Base-by-base conservation (phyloP, 768 basidiomycete genomes). In the Mrakia blollopis region DNA sequence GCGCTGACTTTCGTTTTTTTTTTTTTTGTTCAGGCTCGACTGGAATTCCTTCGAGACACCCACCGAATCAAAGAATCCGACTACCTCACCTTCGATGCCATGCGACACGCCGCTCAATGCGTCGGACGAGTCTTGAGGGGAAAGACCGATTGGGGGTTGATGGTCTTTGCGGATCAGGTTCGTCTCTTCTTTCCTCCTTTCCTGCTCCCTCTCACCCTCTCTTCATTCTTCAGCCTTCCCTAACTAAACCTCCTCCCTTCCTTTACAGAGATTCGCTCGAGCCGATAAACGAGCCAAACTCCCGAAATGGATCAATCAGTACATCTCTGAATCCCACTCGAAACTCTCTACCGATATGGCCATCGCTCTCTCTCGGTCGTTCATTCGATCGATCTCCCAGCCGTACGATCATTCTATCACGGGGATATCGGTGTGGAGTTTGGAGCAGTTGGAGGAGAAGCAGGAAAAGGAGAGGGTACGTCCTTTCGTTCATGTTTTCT, bases 161-260 rank as follows among this genome's bases (percentile, higher is more conserved):
- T 99, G 97, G 90, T 98, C 16, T 99, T 99, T 83, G 97, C 97
- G 0, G 97, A 99, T 84, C 97, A 96, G 89, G 97, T 94, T 50
- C 73, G 80, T 77, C 28, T 37, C 0, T 41, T 32, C 69, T 82
- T 80, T n/a, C 16, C 50, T 32, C 16, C 32, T 30, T 1, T 44
- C 6, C 65, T 82, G 80, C n/a, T n/a, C 18, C 50, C 32, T 69
- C 35, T 16, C 13, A 7, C 54, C 41, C n/a, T 50, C 68, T 54
- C 13, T 11, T 65, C 68, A 30, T 60, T 54, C 61, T 39, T 25
- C 28, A 30, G 47, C 47, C 37, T 28, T 18, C 13, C n/a, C 16
- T n/a, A n/a, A n/a, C n/a, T n/a, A n/a, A n/a, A 30, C 37, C 52
- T 74, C 63, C 41, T 68, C 70, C 65, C 77, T 78, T 13, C 30